These are phyloP conservation scores for Apiospora arundinis DNA, from an alignment of 2,329 filamentous ascomycete species.

Conservation along the genomic window DNA sequence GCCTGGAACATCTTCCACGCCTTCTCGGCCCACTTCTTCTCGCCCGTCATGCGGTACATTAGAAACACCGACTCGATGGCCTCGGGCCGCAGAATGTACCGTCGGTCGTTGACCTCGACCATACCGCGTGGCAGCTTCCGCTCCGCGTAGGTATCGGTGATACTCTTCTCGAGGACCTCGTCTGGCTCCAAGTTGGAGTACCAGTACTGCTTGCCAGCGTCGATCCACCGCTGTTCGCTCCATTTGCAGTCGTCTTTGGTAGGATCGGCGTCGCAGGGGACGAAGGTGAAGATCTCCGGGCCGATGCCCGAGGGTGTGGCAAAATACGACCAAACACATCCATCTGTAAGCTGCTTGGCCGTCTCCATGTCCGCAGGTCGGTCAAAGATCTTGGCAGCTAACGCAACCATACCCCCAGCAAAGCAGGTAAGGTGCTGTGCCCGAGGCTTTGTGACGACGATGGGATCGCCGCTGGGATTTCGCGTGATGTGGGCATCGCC, in stretches of 20 bases:
- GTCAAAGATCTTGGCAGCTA: conserved; percentile 53
- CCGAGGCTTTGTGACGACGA: conserved; percentile 2
- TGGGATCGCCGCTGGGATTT: not conserved
- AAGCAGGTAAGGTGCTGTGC: conserved; percentile 58
- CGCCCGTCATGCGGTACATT: conserved; percentile 76
- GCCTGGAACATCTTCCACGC: conserved; percentile 78
- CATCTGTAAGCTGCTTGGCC: conserved; percentile 53
- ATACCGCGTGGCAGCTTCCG: conserved; percentile 59
- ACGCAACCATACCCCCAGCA: conserved; percentile 56
- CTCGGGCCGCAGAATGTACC: conserved; percentile 75
- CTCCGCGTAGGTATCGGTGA: conserved; percentile 29
- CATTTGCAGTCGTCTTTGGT: conserved; percentile 33
- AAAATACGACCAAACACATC: conserved; percentile 59
- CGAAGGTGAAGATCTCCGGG: conserved; percentile 55
- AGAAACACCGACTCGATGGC: conserved; percentile 83
- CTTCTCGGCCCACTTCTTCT: conserved; percentile 67
- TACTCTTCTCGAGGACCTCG: conserved; percentile 5
- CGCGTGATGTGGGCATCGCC: conserved; percentile 43
- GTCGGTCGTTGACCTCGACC: conserved; percentile 57
- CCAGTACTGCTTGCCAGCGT: conserved; percentile 25
- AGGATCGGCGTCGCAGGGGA: conserved; percentile 30
- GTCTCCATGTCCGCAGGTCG: conserved; percentile 49
- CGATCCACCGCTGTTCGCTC: conserved; percentile 38
- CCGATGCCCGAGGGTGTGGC: conserved; percentile 57
- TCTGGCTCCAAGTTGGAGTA: conserved; percentile 23